Evolutionary conservation across 257 asterid species (phyloP).

Genomic region (Solanum megistacrolobum): DNA sequence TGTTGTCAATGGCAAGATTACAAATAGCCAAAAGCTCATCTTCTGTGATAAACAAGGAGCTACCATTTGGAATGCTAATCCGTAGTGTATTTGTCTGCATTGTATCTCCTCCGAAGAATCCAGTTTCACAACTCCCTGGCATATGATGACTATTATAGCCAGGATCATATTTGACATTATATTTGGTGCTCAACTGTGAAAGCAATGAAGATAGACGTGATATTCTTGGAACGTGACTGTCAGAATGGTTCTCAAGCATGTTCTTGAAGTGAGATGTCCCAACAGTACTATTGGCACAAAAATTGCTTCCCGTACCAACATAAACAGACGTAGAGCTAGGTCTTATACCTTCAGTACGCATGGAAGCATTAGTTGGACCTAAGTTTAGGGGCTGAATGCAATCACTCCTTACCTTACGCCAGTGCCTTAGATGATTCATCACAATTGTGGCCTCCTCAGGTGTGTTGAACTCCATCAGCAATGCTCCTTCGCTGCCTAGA

Average conservation of each 20-base stretch:
- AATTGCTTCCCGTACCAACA: constrained; percentile 29
- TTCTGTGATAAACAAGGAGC: constrained; percentile 33
- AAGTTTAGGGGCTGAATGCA: constrained; percentile 20
- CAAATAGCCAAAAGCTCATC: constrained; percentile 49
- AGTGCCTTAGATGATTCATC: constrained; percentile 60
- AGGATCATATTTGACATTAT: constrained; percentile 26
- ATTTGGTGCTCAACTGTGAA: constrained; percentile 37
- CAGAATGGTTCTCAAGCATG: constrained; percentile 42
- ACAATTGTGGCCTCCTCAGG: constrained; percentile 78
- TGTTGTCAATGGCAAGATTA: constrained; percentile 41
- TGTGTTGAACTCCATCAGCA: constrained; percentile 68
- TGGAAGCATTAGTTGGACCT: constrained; percentile 29
- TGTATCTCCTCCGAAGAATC: constrained; percentile 28
- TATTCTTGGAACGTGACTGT: constrained; percentile 31
- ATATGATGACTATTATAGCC: constrained; percentile 25
- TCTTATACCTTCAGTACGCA: constrained; percentile 35
- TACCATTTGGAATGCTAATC: constrained; percentile 34
- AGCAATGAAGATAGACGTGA: constrained; percentile 39
- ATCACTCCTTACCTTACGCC: constrained; percentile 51
- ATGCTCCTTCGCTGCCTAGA: constrained; percentile 66
- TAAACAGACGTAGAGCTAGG: constrained; percentile 29
- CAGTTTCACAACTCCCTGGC: constrained; percentile 12
- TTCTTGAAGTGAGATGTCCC: constrained; percentile 44
- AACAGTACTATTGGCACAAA: constrained; percentile 29
- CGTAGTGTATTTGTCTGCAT: constrained; percentile 27